These are phyloP conservation scores for Boletellus sp. DNA, from an alignment of 768 basidiomycete species.

Conservation along the genomic window DNA sequence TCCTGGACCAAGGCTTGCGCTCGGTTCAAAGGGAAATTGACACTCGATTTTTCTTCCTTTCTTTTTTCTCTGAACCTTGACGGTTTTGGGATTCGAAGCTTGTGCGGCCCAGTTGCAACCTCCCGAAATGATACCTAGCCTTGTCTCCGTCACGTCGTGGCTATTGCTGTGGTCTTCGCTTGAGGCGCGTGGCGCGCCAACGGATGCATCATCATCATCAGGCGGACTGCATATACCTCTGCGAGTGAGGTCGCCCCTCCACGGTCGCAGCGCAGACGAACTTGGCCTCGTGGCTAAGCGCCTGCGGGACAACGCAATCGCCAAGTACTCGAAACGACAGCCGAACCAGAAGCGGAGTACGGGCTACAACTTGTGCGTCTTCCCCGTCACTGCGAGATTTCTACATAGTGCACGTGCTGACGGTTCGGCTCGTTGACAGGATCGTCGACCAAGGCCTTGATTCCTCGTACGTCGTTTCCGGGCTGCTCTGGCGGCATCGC, in stretches of 20 bases:
- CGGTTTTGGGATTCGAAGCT: no score
- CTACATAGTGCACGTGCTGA: conserved; percentile 1
- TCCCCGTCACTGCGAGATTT: neutral
- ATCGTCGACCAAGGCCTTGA: conserved; percentile 63
- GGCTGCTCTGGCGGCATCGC: neutral
- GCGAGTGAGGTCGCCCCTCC: conserved; percentile 11
- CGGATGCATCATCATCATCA: neutral
- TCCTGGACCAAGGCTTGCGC: no score
- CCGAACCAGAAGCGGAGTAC: conserved; percentile 37
- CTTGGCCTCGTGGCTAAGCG: conserved; percentile 35
- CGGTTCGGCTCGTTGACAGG: conserved; percentile 31
- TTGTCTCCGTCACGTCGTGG: conserved; percentile 8
- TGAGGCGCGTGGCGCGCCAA: conserved; percentile 13
- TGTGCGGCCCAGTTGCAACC: no score
- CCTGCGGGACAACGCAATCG: conserved; percentile 39
- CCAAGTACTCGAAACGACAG: conserved; percentile 43
- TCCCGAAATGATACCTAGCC: conserved; percentile 11
- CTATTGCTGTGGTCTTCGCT: conserved; percentile 14
- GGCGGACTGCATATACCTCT: conserved; percentile 22
- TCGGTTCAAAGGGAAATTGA: no score
- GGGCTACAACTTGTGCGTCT: conserved; percentile 52
- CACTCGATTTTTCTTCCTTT: no score
- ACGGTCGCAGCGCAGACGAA: conserved; percentile 1
- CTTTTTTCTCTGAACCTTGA: no score
- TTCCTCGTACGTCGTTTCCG: conserved; percentile 45